Conservation (phyloP, 2,329 filamentous ascomycete species). For the Aureobasidium sp. region DNA sequence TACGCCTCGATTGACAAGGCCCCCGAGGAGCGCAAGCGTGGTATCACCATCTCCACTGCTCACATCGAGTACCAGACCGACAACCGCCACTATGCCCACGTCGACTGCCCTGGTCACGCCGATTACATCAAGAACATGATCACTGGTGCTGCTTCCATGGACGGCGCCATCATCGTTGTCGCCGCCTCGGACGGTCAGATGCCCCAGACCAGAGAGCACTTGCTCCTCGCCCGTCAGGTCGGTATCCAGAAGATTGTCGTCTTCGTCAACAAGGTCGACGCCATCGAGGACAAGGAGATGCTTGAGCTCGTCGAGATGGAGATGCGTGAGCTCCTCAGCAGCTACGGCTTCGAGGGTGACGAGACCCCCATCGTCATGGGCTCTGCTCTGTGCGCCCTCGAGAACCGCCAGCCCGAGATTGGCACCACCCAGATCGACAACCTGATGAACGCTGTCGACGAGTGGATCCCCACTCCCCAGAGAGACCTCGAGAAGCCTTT, state of each 20-base stretch:
- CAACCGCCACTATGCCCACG: constrained; percentile 93
- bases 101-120: constrained; percentile 99
- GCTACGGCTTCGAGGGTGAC: constrained; percentile 96
- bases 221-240: constrained; percentile 95
- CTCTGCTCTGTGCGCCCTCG: constrained; percentile 89
- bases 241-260: constrained; percentile 97
- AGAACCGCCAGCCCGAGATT: constrained; percentile 80
- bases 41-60: constrained; percentile 97
- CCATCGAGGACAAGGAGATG: constrained; percentile 97
- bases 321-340: constrained; percentile 91
- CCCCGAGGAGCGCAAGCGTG: constrained; percentile 98
- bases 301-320: constrained; percentile 99
- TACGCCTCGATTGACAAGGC: constrained; percentile 99
- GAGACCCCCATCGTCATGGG: constrained; percentile 96
- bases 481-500: constrained; percentile 97
- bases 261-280: constrained; percentile 99
- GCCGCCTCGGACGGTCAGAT: constrained; percentile 98
- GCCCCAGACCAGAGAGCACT: constrained; percentile 98
- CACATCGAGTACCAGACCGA: constrained; percentile 99
- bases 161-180: constrained; percentile 97
- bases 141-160: constrained; percentile 98
- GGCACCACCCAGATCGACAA: constrained; percentile 83
- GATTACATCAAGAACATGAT: constrained; percentile 99
- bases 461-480: constrained; percentile 91
- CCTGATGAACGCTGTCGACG: constrained; percentile 81